Percentiles rank a stretch among this genome's conserved stretches.
Evolutionary conservation across 1,139 yeast genomes (phyloP).

Genomic region (Taphrina betulina): DNA sequence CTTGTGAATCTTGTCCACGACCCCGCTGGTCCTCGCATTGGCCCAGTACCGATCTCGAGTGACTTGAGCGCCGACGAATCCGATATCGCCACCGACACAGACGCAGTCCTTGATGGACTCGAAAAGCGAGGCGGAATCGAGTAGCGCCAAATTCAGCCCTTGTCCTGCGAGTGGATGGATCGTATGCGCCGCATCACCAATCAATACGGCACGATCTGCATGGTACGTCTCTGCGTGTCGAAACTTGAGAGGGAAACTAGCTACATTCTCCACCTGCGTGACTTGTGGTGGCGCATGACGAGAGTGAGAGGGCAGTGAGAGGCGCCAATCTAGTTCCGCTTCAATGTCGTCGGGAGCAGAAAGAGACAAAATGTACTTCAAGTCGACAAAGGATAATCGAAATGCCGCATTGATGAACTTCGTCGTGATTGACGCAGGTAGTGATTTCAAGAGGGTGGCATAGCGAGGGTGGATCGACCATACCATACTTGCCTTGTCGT

Average conservation of each 20-base stretch:
- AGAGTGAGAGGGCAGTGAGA: constrained; percentile 49
- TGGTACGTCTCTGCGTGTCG: constrained; percentile 84
- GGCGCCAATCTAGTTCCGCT: constrained; percentile 69
- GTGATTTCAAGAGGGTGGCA: constrained; percentile 60
- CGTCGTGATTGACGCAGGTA: constrained; percentile 63
- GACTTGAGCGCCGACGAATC: constrained; percentile 63
- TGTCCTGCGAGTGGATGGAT: constrained; percentile 98
- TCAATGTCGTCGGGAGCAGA: constrained; percentile 53
- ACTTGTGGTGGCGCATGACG: constrained; percentile 63
- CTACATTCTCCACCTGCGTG: constrained; percentile 58
- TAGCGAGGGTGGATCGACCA: constrained; percentile 87
- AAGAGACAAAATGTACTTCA: constrained; percentile 67
- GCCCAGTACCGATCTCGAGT: constrained; percentile 76
- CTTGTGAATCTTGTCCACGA: constrained; percentile 89
- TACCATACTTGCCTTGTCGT: constrained; percentile 80
- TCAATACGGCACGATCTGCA: constrained; percentile 77
- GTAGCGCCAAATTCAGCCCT: constrained; percentile 98
- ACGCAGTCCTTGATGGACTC: constrained; percentile 68
- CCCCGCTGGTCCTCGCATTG: constrained; percentile 78
- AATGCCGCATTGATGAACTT: constrained; percentile 82
- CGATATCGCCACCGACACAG: constrained; percentile 82
- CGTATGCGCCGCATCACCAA: constrained; percentile 98
- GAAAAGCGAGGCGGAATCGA: constrained; percentile 74
- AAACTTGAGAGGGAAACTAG: constrained; percentile 82
- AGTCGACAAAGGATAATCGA: constrained; percentile 71